phyloP scores from a whole-genome alignment of 2,329 filamentous ascomycete species.

The Talaromyces sp. region DNA sequence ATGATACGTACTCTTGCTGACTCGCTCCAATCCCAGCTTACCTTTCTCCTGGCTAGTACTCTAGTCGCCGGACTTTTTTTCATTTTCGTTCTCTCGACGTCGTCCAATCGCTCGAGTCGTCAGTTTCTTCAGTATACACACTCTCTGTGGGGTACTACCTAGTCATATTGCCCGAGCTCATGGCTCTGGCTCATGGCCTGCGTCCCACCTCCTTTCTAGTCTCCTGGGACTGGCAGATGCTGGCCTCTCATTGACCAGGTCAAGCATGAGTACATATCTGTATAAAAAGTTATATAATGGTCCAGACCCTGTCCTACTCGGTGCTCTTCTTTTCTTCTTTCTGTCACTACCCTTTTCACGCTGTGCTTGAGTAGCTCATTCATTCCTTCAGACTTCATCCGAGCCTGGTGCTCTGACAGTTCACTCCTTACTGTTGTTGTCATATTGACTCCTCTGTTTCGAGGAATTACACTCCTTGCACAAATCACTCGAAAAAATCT shows the following conservation, averaged over 20 bases:
- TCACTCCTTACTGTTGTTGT: constrained; percentile 16
- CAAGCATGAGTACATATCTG: not conserved
- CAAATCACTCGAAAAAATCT: not conserved
- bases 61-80: not conserved
- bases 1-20: constrained; percentile 10
- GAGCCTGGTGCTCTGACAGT: constrained; percentile 20
- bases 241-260: not conserved
- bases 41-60: not conserved
- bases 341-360: not conserved
- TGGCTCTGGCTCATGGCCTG: constrained; percentile 10
- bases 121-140: not conserved
- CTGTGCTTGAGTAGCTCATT: constrained; percentile 10
- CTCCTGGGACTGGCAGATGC: constrained; percentile 2
- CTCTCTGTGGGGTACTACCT: constrained; percentile 7
- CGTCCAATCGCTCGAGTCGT: not conserved
- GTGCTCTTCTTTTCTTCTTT: not conserved
- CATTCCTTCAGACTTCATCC: constrained; percentile 11
- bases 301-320: constrained; percentile 1
- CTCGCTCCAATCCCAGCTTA: not conserved
- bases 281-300: constrained; percentile 5
- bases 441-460: not conserved
- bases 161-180: constrained; percentile 4
- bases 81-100: not conserved
- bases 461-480: not conserved
- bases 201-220: not conserved